A percentile compares a stretch with the other conserved stretches of the same genome.
Evolutionary conservation across 140 eudicot genomes (phyloP).

Genomic region (Flaveria floridana): DNA sequence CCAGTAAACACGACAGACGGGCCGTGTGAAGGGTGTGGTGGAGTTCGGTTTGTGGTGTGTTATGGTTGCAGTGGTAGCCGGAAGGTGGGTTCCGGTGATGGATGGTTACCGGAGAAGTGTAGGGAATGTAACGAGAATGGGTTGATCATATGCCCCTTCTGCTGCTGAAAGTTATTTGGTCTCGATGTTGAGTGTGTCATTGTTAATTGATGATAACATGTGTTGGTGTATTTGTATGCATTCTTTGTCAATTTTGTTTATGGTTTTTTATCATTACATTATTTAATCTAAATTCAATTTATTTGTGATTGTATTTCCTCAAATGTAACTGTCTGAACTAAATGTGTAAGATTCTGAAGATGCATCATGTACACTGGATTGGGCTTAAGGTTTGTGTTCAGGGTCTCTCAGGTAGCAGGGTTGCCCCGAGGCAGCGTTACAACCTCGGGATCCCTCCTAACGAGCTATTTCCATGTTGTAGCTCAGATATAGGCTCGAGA

Average conservation of each 20-base stretch:
- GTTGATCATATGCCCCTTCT: conserved; percentile 67
- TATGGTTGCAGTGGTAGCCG: conserved; percentile 70
- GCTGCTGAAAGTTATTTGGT: conserved; percentile 46
- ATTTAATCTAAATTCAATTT: too few relatives aligned
- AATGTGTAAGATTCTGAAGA: not conserved
- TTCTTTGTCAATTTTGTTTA: conserved; percentile 27
- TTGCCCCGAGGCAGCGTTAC: too few relatives aligned
- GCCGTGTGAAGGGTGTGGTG: conserved; percentile 70
- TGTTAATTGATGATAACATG: conserved; percentile 25
- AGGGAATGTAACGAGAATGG: conserved; percentile 86
- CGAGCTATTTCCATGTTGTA: not conserved
- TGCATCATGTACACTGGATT: not conserved
- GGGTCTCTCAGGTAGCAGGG: too few relatives aligned
- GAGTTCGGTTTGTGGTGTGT: conserved; percentile 69
- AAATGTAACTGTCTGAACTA: not conserved
- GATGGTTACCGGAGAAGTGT: conserved; percentile 41
- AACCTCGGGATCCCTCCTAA: not conserved
- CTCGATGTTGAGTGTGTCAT: conserved; percentile 30
- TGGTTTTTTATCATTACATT: not conserved
- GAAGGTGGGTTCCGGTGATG: conserved; percentile 46
- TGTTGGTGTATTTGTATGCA: conserved; percentile 28
- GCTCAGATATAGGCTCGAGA: too few relatives aligned
- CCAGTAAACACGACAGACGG: conserved; percentile 44
- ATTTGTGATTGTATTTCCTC: not conserved
- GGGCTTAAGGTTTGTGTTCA: not conserved